Conservation (phyloP, 805 yeast species). For the Zygotorulaspora danielsina region DNA sequence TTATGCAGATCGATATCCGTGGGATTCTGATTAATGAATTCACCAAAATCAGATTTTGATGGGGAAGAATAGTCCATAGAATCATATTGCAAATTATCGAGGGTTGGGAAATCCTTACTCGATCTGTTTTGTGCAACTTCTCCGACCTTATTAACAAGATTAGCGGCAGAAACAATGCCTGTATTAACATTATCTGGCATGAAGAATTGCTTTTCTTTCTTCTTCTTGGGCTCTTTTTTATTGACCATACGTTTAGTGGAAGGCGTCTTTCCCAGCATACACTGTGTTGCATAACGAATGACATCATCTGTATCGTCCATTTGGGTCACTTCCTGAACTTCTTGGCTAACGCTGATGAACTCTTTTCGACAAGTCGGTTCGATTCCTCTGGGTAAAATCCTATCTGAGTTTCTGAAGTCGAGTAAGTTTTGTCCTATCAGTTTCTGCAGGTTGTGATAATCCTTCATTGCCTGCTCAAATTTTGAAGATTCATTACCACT, state of each 20-base stretch:
- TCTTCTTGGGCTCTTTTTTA: slow-evolving; percentile 11
- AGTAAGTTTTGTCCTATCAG: slow-evolving; percentile 51
- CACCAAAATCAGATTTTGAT: slow-evolving; percentile 9
- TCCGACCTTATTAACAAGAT: slow-evolving; percentile 38
- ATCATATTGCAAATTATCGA: slow-evolving; percentile 19
- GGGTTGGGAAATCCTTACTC: slow-evolving; percentile 9
- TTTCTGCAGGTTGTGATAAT: slow-evolving; percentile 72
- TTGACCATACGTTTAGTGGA: slow-evolving; percentile 19
- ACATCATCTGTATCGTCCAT: slow-evolving; percentile 65
- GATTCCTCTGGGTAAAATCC: slow-evolving; percentile 60
- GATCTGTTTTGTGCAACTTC: not conserved
- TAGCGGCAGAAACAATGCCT: slow-evolving; percentile 55
- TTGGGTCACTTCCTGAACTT: slow-evolving; percentile 51
- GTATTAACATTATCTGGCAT: slow-evolving; percentile 71
- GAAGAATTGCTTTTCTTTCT: slow-evolving; percentile 43
- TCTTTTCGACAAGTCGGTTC: slow-evolving; percentile 55
- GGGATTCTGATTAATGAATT: not conserved
- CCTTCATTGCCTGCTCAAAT: slow-evolving; percentile 79
- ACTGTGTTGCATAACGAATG: slow-evolving; percentile 60
- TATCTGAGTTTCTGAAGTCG: slow-evolving; percentile 46
- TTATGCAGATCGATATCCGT: not conserved
- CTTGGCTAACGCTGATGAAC: slow-evolving; percentile 64
- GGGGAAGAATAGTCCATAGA: slow-evolving; percentile 13
- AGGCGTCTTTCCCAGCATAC: slow-evolving; percentile 46
- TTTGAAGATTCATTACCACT: slow-evolving; percentile 74